Evolutionary conservation across 2,329 filamentous ascomycete species (phyloP), one percentile per base, ranked within the genome.

Genomic region (Ophiostoma sp.): DNA sequence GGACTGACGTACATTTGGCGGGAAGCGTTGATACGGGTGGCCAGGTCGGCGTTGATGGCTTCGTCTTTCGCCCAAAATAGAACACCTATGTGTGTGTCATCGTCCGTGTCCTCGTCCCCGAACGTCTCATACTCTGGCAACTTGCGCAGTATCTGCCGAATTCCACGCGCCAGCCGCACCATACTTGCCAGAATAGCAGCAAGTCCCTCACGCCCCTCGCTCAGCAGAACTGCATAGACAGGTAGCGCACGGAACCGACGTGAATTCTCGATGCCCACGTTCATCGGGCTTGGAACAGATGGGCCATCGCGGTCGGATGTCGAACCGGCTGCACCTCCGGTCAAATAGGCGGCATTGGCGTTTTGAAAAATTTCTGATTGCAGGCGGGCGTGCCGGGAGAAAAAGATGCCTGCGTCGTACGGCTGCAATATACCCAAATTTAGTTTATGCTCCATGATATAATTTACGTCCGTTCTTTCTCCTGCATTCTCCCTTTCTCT

Each of bases 341-440:
- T 71, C 63, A 97, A 88, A 79, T 98, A 98, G 1, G 91, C 92
- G 2, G 95, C 95, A 79, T 95, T 95, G 42, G 93, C 89, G 81
- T 98, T 98, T 74, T 88, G 86, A 82, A 95, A 97, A 11, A 94
- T 90, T 4, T 87, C 82, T 39, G 86, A 84, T 0, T 91, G 87
- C 15, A 89, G 83, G 2, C 82, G 78, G 8, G 87, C 82, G 75
- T 92, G 88, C 22, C 90, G 89, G 70, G 91, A 93, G 77, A 97
- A 88, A 85, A 97, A 97, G 82, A 98, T 92, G 59, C 95, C 95
- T 78, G 92, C 95, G 81, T 98, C 95, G 78, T 98, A 98, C 0
- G 95, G 95, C 87, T 90, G 71, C 6, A n/a, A 19, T 33, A 42
- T 22, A 22, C 33, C 33, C 15, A 39, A 31, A 8, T 50, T 45